Evolutionary conservation across 768 basidiomycete genomes (phyloP).

Genomic region (Suillus hirtellus): DNA sequence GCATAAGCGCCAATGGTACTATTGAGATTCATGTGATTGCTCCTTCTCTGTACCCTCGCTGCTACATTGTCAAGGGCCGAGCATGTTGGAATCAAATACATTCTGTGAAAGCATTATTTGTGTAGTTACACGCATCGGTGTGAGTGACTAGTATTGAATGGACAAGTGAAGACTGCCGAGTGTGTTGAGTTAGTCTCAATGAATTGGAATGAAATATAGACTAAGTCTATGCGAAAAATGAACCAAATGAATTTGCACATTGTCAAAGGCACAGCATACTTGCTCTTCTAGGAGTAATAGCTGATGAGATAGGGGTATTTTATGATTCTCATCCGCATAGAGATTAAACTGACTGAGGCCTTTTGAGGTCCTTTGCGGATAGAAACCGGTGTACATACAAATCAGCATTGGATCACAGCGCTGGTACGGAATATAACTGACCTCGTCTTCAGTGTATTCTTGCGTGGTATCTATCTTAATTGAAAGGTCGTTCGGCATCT

Average conservation of each 20-base stretch:
- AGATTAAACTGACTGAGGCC: background rate
- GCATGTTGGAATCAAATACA: background rate
- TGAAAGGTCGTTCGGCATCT: slow-evolving; percentile 49
- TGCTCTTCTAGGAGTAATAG: background rate
- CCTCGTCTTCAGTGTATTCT: slow-evolving; percentile 45
- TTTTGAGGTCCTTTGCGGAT: background rate
- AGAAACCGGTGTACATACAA: background rate
- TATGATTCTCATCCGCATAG: background rate
- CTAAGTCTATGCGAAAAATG: background rate
- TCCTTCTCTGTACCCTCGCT: background rate
- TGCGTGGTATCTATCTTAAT: slow-evolving; percentile 66
- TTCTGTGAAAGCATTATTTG: background rate
- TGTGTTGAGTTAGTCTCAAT: background rate
- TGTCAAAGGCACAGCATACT: background rate
- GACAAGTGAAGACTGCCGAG: background rate
- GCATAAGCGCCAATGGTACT: background rate
- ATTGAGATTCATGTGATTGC: background rate
- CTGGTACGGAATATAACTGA: slow-evolving; percentile 11
- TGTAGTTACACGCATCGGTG: background rate
- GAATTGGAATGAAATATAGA: background rate
- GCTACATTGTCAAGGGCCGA: background rate
- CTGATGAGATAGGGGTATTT: background rate
- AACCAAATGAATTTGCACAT: background rate
- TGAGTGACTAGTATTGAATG: background rate
- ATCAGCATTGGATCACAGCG: background rate